A percentile compares a stretch with the other conserved stretches of the same genome.
Conservation (phyloP, 176 grass and related monocot species). For the Oryza rufipogon region DNA sequence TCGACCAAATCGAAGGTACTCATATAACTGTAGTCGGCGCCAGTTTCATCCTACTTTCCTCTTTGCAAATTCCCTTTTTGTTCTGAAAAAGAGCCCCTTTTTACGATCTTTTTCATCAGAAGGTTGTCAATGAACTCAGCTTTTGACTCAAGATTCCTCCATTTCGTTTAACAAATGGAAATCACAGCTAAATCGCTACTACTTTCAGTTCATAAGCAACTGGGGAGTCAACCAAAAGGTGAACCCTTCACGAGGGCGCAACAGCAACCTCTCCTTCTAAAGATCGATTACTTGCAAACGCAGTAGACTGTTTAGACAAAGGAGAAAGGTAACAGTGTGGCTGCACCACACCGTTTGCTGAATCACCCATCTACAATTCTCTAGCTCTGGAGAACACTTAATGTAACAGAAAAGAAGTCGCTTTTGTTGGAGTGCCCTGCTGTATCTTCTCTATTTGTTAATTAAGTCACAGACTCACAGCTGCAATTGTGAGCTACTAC, state of each 20-base stretch:
- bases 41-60: slow-evolving; percentile 22
- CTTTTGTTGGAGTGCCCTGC: not conserved
- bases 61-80: slow-evolving; percentile 41
- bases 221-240: slow-evolving; percentile 46
- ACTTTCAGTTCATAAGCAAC: slow-evolving; percentile 27
- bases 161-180: slow-evolving; percentile 41
- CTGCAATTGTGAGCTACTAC: not conserved
- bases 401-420: not conserved
- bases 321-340: slow-evolving; percentile 4
- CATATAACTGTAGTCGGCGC: slow-evolving; percentile 33
- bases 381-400: not conserved
- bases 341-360: slow-evolving; percentile 17
- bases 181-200: slow-evolving; percentile 33
- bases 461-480: not conserved
- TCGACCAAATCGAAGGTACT: slow-evolving; percentile 20
- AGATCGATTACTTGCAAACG: slow-evolving; percentile 12
- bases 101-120: slow-evolving; percentile 33
- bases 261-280: not conserved
- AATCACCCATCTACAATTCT: not conserved
- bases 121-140: slow-evolving; percentile 45
- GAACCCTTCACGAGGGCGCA: slow-evolving; percentile 39
- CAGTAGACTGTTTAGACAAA: not conserved
- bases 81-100: slow-evolving; percentile 2
- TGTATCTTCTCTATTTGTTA: not conserved
- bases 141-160: slow-evolving; percentile 62